These are phyloP conservation scores for Coniophora puteana DNA, from an alignment of 1,284 basidiomycete genomes.

Conservation along the genomic window DNA sequence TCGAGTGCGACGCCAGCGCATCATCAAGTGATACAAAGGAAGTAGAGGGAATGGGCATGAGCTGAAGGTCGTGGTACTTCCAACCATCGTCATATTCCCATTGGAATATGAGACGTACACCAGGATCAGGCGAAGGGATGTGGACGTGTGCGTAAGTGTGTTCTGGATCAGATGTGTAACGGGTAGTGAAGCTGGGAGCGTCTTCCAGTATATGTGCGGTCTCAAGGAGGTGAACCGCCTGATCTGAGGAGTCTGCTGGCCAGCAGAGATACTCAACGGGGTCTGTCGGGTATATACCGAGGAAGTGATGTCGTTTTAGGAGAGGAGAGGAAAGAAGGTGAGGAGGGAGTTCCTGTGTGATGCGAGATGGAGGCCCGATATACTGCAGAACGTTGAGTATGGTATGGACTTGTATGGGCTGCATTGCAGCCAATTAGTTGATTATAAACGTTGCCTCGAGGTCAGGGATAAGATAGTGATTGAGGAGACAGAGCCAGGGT, in stretches of 20 bases:
- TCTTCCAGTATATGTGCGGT: no score
- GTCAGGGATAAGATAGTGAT: neutral
- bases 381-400: constrained; percentile 52
- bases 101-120: constrained; percentile 61
- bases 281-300: constrained; percentile 47
- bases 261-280: constrained; percentile 61
- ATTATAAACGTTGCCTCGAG: neutral
- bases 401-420: constrained; percentile 33
- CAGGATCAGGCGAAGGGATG: constrained; percentile 36
- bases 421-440: constrained; percentile 27
- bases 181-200: constrained; percentile 33
- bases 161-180: constrained; percentile 60
- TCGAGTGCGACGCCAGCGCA: constrained; percentile 21
- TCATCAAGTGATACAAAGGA: constrained; percentile 40
- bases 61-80: constrained; percentile 65
- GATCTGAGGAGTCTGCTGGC: constrained; percentile 40
- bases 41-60: constrained; percentile 70
- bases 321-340: constrained; percentile 60
- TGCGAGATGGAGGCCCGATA: constrained; percentile 49
- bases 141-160: constrained; percentile 59
- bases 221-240: constrained; percentile 34
- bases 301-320: constrained; percentile 63
- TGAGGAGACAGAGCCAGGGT: no score
- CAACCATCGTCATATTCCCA: constrained; percentile 56
- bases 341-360: constrained; percentile 47